These are phyloP conservation scores for Backusella macrospora DNA, from an alignment of 192 early-diverging fungal species.

Conservation along the genomic window DNA sequence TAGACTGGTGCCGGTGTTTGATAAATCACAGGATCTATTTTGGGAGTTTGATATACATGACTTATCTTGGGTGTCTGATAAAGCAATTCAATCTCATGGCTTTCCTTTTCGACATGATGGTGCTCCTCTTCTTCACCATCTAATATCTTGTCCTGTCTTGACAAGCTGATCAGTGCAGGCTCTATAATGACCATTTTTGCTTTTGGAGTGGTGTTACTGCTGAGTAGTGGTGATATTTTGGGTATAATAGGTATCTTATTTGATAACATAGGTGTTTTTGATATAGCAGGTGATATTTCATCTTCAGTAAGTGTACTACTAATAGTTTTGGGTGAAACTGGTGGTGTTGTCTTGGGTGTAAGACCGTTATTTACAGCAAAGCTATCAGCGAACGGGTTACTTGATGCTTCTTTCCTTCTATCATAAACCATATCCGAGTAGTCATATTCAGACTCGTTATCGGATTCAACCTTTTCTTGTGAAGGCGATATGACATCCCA, in stretches of 20 bases:
- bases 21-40: not conserved
- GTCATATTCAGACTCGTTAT: conserved; percentile 10
- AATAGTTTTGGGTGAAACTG: not conserved
- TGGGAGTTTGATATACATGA: conserved; percentile 11
- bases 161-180: not conserved
- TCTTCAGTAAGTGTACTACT: not conserved
- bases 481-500: not conserved
- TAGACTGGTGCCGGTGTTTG: not conserved
- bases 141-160: not conserved
- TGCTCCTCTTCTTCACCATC: not conserved
- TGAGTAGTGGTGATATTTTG: not conserved
- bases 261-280: not conserved
- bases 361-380: conserved; percentile 5
- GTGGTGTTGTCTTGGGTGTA: not conserved
- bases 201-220: not conserved
- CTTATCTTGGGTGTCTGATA: not conserved
- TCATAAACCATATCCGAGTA: conserved; percentile 21
- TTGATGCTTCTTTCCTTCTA: not conserved
- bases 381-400: conserved; percentile 16
- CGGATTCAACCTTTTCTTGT: not conserved
- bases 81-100: not conserved
- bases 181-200: not conserved
- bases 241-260: not conserved
- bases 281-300: not conserved
- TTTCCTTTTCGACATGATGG: conserved; percentile 9